These are phyloP conservation scores for Pseudocercospora macadamiae DNA, from an alignment of 2,329 filamentous ascomycete genomes.

Conservation along the genomic window DNA sequence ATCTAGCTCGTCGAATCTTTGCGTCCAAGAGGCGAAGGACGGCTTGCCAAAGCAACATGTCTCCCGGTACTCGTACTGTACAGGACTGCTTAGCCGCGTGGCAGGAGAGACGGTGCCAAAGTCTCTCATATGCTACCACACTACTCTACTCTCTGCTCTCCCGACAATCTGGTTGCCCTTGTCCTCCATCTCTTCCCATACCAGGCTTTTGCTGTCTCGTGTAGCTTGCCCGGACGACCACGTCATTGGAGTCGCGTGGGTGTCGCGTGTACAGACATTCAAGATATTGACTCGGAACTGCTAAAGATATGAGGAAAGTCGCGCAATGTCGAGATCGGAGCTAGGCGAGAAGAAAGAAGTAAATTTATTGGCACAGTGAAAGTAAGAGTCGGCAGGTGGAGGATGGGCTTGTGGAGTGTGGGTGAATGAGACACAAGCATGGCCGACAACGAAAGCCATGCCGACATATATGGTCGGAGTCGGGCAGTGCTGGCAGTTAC, in stretches of 20 bases:
- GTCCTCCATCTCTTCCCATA: background rate
- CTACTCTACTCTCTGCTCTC: background rate
- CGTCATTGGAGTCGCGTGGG: background rate
- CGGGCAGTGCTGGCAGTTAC: constrained; percentile 68
- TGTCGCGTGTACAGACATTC: background rate
- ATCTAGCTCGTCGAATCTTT: background rate
- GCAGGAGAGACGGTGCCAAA: constrained; percentile 12
- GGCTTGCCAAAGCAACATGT: background rate
- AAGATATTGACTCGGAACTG: background rate
- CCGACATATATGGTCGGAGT: constrained; percentile 36
- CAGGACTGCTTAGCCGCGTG: constrained; percentile 9
- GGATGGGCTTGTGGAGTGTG: constrained; percentile 19
- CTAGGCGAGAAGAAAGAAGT: constrained; percentile 6
- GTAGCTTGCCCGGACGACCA: background rate
- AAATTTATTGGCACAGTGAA: constrained; percentile 2
- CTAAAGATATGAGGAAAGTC: constrained; percentile 1
- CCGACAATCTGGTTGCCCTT: background rate
- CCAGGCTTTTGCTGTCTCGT: background rate
- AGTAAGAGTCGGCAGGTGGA: background rate
- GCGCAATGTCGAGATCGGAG: constrained; percentile 11
- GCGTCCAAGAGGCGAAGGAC: background rate
- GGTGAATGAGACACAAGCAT: constrained; percentile 20
- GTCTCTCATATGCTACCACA: constrained; percentile 11
- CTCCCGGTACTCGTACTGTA: background rate
- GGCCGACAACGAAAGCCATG: constrained; percentile 28